Percentiles rank a stretch among this genome's conserved stretches.
Conservation (phyloP, 2,329 filamentous ascomycete species). For the Clonostachys sp. region DNA sequence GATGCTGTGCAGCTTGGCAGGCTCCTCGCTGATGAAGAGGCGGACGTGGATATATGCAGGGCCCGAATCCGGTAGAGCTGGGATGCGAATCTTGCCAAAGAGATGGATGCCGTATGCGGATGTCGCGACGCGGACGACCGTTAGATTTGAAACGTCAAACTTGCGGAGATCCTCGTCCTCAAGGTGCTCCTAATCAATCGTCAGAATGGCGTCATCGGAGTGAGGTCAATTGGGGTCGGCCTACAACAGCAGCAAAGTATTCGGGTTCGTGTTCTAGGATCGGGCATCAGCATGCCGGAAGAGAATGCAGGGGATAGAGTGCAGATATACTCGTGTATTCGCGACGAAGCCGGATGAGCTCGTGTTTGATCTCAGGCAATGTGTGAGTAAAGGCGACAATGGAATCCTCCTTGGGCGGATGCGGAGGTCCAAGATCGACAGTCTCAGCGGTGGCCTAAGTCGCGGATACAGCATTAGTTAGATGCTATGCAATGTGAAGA, state of each 20-base stretch:
- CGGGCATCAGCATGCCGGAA: constrained; percentile 1
- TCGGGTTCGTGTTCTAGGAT: constrained; percentile 45
- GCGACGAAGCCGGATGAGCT: constrained; percentile 42
- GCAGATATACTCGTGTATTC: constrained; percentile 32
- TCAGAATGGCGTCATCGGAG: no score
- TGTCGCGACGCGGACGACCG: constrained; percentile 90
- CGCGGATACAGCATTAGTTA: not conserved
- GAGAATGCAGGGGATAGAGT: not conserved
- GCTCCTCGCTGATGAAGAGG: constrained; percentile 78
- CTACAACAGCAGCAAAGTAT: constrained; percentile 46
- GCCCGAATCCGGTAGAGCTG: constrained; percentile 39
- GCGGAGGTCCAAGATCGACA: constrained; percentile 40
- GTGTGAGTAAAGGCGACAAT: constrained; percentile 44
- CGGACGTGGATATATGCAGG: constrained; percentile 80
- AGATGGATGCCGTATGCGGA: constrained; percentile 75
- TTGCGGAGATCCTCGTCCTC: constrained; percentile 84
- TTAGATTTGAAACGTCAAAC: constrained; percentile 74
- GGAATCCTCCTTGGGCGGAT: constrained; percentile 44
- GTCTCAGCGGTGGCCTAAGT: constrained; percentile 46
- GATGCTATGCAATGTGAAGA: no score
- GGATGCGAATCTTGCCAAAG: constrained; percentile 65
- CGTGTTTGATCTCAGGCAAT: constrained; percentile 44
- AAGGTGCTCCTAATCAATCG: constrained; percentile 5
- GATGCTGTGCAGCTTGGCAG: constrained; percentile 84
- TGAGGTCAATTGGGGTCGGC: constrained; percentile 1